phyloP scores from a whole-genome alignment of 2,329 filamentous ascomycete genomes.

The Bipolaris gigantea region DNA sequence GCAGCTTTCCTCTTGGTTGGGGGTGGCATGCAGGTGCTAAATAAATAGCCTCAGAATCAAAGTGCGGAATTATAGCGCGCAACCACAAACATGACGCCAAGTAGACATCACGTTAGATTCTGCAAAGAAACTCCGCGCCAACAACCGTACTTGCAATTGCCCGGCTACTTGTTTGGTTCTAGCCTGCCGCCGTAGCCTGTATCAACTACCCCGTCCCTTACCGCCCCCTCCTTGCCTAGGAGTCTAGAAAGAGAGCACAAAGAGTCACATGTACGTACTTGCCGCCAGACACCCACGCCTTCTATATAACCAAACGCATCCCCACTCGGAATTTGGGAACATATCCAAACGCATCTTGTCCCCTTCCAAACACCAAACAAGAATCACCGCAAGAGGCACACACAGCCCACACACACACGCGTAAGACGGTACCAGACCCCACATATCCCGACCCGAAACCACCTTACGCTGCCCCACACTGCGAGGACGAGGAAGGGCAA shows the following conservation, averaged over 20 bases:
- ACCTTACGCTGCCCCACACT: neutral
- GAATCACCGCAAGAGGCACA: neutral
- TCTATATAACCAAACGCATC: neutral
- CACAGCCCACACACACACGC: neutral
- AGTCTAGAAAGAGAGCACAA: neutral
- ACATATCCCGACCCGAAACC: neutral
- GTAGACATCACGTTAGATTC: neutral
- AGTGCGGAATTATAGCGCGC: neutral
- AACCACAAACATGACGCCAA: neutral
- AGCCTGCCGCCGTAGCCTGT: neutral
- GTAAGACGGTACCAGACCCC: neutral
- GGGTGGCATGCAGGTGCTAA: neutral
- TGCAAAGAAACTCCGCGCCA: neutral
- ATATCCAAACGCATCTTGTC: no score
- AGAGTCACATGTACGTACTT: neutral
- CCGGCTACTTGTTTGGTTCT: neutral
- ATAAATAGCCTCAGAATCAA: neutral
- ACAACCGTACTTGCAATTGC: neutral
- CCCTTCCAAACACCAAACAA: neutral
- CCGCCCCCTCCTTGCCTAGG: neutral
- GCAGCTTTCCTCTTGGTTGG: neutral
- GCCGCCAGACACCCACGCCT: neutral
- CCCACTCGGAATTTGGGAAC: neutral
- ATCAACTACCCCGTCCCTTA: neutral
- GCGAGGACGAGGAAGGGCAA: neutral